Percentiles rank a stretch among this genome's conserved stretches.
Evolutionary conservation across 805 yeast species (phyloP).

Genomic region (Yarrowia deformans): DNA sequence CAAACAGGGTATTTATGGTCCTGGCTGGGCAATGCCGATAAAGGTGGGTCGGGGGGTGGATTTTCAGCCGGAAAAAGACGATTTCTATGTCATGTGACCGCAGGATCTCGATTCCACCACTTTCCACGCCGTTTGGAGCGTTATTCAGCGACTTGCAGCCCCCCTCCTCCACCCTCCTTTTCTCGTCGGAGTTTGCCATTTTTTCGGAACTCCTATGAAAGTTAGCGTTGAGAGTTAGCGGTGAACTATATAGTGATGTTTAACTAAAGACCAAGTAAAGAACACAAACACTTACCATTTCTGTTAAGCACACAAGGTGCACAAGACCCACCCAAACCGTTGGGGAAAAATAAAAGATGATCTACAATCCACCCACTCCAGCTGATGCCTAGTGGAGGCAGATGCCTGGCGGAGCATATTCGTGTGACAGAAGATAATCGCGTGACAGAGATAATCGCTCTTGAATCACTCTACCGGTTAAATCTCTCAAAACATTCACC

Average conservation of each 20-base stretch:
- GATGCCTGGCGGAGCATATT: too few species aligned
- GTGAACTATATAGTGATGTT: not conserved
- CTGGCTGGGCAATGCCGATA: too few species aligned
- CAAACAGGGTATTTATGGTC: too few species aligned
- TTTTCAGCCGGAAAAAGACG: too few species aligned
- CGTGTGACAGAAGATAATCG: not conserved
- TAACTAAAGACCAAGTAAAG: not conserved
- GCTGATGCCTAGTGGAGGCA: too few species aligned
- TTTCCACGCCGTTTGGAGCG: not conserved
- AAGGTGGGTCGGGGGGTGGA: too few species aligned
- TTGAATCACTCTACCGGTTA: not conserved
- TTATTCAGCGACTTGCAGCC: not conserved
- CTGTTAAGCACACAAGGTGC: too few species aligned
- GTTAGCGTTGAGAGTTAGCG: not conserved
- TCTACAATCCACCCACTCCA: not conserved
- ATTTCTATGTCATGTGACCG: not conserved
- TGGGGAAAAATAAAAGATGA: not conserved
- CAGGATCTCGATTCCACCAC: too few species aligned
- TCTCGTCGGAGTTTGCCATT: not conserved
- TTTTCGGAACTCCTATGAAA: not conserved
- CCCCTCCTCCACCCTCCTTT: not conserved
- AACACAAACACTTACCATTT: too few species aligned
- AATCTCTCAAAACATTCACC: not conserved
- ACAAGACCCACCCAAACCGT: not conserved
- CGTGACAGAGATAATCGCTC: not conserved